Evolutionary conservation across 441 rosid genomes (phyloP).

Genomic region (Erodium texanum): DNA sequence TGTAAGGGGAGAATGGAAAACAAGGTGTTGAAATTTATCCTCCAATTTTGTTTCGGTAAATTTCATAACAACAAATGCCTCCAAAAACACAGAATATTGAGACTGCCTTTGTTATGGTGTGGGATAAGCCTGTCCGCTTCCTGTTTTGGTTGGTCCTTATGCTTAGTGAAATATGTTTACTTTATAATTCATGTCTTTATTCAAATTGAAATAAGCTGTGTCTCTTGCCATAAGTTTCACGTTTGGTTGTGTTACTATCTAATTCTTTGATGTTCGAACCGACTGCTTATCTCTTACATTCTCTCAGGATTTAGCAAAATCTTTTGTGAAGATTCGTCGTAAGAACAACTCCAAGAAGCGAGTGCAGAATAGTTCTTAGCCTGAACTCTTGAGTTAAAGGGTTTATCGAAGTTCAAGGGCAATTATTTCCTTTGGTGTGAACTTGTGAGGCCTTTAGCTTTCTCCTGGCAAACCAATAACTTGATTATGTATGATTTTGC

Average conservation of each 20-base stretch:
- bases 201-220: not conserved
- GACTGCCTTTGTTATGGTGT: not conserved
- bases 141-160: not conserved
- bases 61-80: not conserved
- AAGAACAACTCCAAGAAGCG: conserved; percentile 69
- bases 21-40: not conserved
- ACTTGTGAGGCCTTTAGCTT: not conserved
- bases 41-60: not conserved
- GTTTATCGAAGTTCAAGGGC: not conserved
- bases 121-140: not conserved
- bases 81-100: not conserved
- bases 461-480: not conserved
- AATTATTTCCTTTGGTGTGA: not conserved
- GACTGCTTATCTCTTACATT: not conserved
- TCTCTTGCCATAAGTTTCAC: not conserved
- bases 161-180: not conserved
- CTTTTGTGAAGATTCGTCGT: conserved; percentile 60
- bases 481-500: not conserved
- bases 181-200: not conserved
- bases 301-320: conserved; percentile 52
- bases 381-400: not conserved
- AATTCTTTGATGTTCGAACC: not conserved
- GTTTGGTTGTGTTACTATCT: not conserved
- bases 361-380: conserved; percentile 16
- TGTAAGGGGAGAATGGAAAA: not conserved